phyloP scores from a whole-genome alignment of 1,139 yeast species.

The Magnusiomyces suaveolens region DNA sequence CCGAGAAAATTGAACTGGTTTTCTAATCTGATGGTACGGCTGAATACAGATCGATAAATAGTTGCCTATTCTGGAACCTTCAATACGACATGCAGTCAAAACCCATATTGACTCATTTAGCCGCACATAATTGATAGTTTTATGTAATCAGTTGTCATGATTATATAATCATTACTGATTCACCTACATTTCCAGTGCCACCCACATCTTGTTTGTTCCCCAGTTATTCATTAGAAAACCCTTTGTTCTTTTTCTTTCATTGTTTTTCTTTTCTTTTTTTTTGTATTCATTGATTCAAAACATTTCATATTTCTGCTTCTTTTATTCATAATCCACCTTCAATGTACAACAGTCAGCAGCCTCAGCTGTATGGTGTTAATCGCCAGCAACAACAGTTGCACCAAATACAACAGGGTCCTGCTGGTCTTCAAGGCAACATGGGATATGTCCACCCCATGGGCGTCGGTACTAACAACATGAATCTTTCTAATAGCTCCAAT shows the following conservation, averaged over 20 bases:
- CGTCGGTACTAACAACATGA: neutral
- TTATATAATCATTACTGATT: too few species aligned
- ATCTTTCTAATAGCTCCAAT: neutral
- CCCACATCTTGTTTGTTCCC: neutral
- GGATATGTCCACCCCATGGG: neutral
- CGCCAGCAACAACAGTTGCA: slow-evolving; percentile 5
- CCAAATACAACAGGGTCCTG: neutral
- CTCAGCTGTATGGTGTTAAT: slow-evolving; percentile 5
- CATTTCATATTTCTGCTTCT: neutral
- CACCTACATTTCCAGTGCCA: too few species aligned
- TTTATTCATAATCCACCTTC: neutral
- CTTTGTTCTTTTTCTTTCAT: neutral
- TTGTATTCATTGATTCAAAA: too few species aligned
- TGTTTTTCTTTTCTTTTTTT: neutral
- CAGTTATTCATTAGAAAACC: neutral
- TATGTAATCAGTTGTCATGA: neutral
- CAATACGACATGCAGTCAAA: too few species aligned
- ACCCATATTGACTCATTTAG: neutral
- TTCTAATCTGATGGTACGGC: too few species aligned
- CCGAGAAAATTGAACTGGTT: too few species aligned
- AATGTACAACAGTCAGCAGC: slow-evolving; percentile 6
- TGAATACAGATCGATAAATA: too few species aligned
- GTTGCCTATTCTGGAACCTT: too few species aligned
- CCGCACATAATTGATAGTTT: neutral
- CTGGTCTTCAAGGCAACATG: slow-evolving; percentile 1